phyloP scores from a whole-genome alignment of 139 green algal genomes.

The Micractinium conductrix region DNA sequence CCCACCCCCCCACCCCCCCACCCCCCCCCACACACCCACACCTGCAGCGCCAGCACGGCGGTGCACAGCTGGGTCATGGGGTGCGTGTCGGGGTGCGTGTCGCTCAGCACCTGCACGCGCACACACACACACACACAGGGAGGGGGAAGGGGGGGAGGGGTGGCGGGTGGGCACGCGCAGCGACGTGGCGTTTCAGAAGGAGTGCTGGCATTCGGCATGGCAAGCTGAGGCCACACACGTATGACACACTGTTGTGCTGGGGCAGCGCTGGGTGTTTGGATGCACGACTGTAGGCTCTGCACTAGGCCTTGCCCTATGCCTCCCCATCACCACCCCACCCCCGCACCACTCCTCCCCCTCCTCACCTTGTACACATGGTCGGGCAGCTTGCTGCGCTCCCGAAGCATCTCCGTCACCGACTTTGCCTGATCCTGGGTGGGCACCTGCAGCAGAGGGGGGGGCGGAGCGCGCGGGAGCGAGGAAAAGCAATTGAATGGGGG shows the following conservation, averaged over 20 bases:
- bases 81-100: constrained; percentile 83
- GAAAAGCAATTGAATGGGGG: neutral
- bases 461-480: neutral
- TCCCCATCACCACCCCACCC: neutral
- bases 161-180: neutral
- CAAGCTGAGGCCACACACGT: too few species aligned
- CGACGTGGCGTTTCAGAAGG: neutral
- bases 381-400: constrained; percentile 19
- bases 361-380: constrained; percentile 23
- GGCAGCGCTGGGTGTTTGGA: too few species aligned
- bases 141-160: neutral
- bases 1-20: neutral
- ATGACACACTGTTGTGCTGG: too few species aligned
- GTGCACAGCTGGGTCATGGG: constrained; percentile 95
- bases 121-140: neutral
- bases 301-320: too few species aligned
- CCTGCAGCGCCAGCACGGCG: constrained; percentile 86
- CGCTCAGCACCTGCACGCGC: constrained; percentile 60
- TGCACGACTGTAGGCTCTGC: too few species aligned
- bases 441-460: neutral
- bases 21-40: neutral
- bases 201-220: too few species aligned
- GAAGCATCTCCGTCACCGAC: constrained; percentile 79
- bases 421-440: constrained; percentile 62
- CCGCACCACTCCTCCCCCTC: neutral